Evolutionary conservation across 345 rosid species (phyloP).

Genomic region (Hibiscus trionum): DNA sequence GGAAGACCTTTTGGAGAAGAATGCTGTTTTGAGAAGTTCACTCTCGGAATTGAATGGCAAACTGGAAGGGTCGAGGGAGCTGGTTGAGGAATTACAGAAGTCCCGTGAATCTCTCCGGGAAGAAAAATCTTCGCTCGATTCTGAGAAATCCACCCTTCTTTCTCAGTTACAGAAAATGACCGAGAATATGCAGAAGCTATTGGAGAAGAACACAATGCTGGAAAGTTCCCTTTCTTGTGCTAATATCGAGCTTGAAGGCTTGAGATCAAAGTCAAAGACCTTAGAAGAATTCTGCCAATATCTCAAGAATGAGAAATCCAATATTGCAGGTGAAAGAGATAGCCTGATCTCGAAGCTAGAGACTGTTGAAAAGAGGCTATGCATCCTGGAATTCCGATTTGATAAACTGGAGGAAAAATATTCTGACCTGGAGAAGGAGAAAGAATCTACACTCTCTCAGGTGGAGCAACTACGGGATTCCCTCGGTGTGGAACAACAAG

Average conservation of each 20-base stretch:
- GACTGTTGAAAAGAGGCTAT: constrained; percentile 49
- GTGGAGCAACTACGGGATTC: constrained; percentile 57
- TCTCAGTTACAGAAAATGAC: constrained; percentile 73
- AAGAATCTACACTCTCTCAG: constrained; percentile 45
- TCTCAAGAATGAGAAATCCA: constrained; percentile 66
- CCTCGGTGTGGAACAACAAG: constrained; percentile 54
- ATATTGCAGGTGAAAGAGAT: constrained; percentile 45
- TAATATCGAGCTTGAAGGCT: constrained; percentile 68
- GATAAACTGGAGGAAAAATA: constrained; percentile 57
- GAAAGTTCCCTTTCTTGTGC: constrained; percentile 58
- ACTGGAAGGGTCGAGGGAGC: constrained; percentile 57
- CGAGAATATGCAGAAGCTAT: constrained; percentile 64
- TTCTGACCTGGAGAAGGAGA: constrained; percentile 60
- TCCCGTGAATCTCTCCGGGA: constrained; percentile 54
- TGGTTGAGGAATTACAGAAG: constrained; percentile 47
- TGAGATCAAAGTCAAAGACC: constrained; percentile 53
- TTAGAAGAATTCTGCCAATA: constrained; percentile 65
- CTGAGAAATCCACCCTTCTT: constrained; percentile 69
- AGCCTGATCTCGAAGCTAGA: constrained; percentile 51
- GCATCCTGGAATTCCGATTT: constrained; percentile 56
- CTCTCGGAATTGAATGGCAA: constrained; percentile 68
- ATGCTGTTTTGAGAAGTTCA: constrained; percentile 51
- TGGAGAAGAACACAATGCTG: constrained; percentile 48
- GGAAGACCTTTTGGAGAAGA: constrained; percentile 48
- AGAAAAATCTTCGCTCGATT: constrained; percentile 56